Evolutionary conservation across 2,329 filamentous ascomycete genomes (phyloP).

Genomic region (Hymenoscyphus albidus): DNA sequence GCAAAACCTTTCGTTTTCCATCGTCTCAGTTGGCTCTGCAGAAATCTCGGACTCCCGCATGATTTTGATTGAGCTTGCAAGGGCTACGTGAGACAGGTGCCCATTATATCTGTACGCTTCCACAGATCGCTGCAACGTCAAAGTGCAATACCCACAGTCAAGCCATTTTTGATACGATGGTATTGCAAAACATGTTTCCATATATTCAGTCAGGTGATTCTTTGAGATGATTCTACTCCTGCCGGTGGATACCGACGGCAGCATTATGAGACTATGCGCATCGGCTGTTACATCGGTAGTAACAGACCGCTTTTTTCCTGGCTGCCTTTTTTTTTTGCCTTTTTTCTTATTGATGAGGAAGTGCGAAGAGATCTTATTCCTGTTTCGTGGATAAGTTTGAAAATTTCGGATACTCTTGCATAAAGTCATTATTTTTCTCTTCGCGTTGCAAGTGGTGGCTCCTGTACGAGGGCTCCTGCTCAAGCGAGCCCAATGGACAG

Average conservation of each 20-base stretch:
- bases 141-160: neutral
- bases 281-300: neutral
- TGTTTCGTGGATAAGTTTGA: too few relatives aligned
- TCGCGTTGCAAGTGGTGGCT: too few relatives aligned
- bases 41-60: neutral
- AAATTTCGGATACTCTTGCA: too few relatives aligned
- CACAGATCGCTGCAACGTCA: neutral
- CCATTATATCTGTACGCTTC: neutral
- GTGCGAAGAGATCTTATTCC: neutral
- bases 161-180: neutral
- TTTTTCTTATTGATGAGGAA: neutral
- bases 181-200: neutral
- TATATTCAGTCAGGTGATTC: neutral
- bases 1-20: too few relatives aligned
- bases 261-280: neutral
- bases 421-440: too few relatives aligned
- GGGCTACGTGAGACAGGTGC: neutral
- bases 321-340: neutral
- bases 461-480: too few relatives aligned
- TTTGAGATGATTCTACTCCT: neutral
- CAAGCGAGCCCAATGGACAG: too few relatives aligned
- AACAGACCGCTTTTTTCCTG: neutral
- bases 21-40: neutral
- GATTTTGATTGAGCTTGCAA: neutral
- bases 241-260: too few relatives aligned